Evolutionary conservation across 768 basidiomycete species (phyloP).

Genomic region (Psilocybe azurescens): DNA sequence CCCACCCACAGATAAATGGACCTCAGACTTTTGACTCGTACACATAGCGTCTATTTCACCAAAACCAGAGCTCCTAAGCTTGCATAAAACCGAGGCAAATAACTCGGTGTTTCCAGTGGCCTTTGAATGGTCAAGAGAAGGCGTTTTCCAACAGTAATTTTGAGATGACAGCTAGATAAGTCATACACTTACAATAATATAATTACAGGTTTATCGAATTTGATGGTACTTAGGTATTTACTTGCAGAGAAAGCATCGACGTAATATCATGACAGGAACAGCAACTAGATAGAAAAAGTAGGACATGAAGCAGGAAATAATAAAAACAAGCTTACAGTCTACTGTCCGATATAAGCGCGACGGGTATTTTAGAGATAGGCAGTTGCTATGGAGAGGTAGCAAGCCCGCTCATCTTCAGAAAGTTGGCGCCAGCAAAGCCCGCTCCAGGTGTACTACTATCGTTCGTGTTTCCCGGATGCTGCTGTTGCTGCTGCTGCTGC

Average conservation of each 20-base stretch:
- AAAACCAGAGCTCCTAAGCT: no score
- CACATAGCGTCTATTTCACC: no score
- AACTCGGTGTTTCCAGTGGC: no score
- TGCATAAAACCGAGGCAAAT: no score
- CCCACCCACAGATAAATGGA: no score
- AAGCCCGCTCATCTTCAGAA: conserved; percentile 42
- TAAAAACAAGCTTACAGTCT: background rate
- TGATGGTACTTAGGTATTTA: background rate
- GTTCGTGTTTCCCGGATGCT: conserved; percentile 14
- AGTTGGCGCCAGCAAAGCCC: conserved; percentile 32
- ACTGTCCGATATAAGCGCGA: background rate
- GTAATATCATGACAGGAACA: background rate
- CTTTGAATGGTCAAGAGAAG: no score
- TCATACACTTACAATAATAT: background rate
- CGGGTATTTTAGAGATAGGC: background rate
- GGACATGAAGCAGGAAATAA: background rate
- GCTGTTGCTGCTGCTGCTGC: conserved; percentile 16
- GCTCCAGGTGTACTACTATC: conserved; percentile 16
- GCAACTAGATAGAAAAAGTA: background rate
- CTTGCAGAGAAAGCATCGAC: background rate
- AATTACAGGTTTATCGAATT: background rate
- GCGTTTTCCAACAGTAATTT: background rate
- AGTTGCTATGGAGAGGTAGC: conserved; percentile 37
- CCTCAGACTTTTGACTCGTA: no score
- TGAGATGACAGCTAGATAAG: background rate